These are phyloP conservation scores for Thielaviopsis punctulata DNA, from an alignment of 2,329 filamentous ascomycete species.

Conservation along the genomic window DNA sequence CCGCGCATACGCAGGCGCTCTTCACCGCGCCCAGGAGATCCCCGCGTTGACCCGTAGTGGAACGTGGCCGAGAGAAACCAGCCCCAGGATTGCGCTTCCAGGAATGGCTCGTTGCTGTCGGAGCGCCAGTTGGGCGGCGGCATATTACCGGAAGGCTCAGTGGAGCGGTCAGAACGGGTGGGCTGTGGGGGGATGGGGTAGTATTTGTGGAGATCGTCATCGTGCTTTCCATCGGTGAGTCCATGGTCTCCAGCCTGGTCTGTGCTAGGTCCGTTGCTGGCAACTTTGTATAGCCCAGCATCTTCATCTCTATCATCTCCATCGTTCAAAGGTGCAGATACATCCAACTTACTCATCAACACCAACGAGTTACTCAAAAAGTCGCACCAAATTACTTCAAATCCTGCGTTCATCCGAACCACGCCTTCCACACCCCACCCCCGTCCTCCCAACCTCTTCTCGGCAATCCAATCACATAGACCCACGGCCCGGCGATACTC, in stretches of 20 bases:
- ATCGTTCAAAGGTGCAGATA: slow-evolving; percentile 23
- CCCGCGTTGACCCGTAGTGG: slow-evolving; percentile 25
- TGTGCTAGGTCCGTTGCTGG: neutral
- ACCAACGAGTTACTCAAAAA: slow-evolving; percentile 27
- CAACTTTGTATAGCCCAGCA: neutral
- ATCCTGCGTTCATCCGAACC: slow-evolving; percentile 34
- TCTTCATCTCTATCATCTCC: slow-evolving; percentile 4
- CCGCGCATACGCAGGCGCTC: slow-evolving; percentile 22
- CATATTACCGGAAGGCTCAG: slow-evolving; percentile 9
- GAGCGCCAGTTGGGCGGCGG: slow-evolving; percentile 16
- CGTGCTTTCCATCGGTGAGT: slow-evolving; percentile 2
- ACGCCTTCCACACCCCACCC: slow-evolving; percentile 33
- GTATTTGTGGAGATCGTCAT: slow-evolving; percentile 12
- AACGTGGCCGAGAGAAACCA: slow-evolving; percentile 28
- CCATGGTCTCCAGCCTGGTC: neutral
- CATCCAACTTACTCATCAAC: slow-evolving; percentile 27
- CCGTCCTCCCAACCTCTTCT: slow-evolving; percentile 23
- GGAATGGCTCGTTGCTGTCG: slow-evolving; percentile 21
- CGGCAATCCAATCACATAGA: slow-evolving; percentile 28
- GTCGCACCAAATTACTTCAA: slow-evolving; percentile 35
- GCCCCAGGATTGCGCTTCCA: slow-evolving; percentile 23
- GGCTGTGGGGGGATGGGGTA: slow-evolving; percentile 22
- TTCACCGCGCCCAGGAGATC: slow-evolving; percentile 25
- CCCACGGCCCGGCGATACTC: slow-evolving; percentile 31
- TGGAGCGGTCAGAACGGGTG: slow-evolving; percentile 20